A percentile compares a stretch with the other conserved stretches of the same genome.
phyloP scores from a whole-genome alignment of 345 rosid genomes.

The Populus simonii region DNA sequence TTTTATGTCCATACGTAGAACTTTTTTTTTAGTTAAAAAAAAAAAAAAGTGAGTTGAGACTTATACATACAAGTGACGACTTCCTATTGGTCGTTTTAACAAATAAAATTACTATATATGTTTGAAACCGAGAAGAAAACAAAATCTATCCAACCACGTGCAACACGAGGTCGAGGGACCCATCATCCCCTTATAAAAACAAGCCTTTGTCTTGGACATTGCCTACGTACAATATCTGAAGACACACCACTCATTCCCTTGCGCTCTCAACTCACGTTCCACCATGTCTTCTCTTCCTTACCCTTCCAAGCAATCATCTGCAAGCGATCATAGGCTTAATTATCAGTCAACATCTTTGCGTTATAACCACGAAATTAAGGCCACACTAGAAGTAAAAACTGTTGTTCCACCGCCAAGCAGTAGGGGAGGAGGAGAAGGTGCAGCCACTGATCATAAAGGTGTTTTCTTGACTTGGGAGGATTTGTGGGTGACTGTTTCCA shows the following conservation, averaged over 20 bases:
- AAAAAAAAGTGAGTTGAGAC: no score
- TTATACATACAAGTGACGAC: neutral
- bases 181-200: neutral
- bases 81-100: no score
- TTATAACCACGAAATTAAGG: neutral
- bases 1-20: neutral
- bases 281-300: neutral
- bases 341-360: neutral
- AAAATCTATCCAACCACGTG: no score
- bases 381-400: neutral
- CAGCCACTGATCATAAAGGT: neutral
- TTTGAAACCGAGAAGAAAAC: no score
- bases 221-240: neutral
- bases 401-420: neutral
- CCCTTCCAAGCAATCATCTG: neutral
- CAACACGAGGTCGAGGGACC: no score
- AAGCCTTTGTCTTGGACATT: neutral
- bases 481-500: slow-evolving; percentile 13
- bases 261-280: neutral
- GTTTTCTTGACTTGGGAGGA: slow-evolving; percentile 27
- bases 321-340: neutral
- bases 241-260: neutral
- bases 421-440: neutral
- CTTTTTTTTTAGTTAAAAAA: no score
- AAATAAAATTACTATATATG: no score